Conservation (phyloP, 2,329 filamentous ascomycete genomes). For the Aspergillus niger region DNA sequence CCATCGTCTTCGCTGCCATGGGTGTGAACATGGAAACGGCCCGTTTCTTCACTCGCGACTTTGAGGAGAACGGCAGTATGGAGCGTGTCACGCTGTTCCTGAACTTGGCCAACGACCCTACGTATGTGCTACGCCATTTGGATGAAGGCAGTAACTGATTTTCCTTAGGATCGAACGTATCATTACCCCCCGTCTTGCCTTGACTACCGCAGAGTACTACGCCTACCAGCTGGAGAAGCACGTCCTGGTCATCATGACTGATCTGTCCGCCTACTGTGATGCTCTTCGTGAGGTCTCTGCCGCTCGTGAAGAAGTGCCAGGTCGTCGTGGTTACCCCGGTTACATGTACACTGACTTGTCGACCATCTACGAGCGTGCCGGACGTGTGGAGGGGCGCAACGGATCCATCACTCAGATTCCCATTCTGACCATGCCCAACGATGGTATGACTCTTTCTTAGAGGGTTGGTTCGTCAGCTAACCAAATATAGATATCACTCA, state of each 20-base stretch:
- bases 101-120: constrained; percentile 98
- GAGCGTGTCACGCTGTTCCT: constrained; percentile 97
- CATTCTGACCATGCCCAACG: constrained; percentile 99
- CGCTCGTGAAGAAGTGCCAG: constrained; percentile 96
- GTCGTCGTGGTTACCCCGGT: constrained; percentile 98
- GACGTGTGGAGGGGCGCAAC: constrained; percentile 94
- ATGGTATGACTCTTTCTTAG: constrained; percentile 57
- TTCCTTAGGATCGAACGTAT: constrained; percentile 88
- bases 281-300: constrained; percentile 98
- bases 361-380: constrained; percentile 98
- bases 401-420: constrained; percentile 99
- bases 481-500: constrained; percentile 80
- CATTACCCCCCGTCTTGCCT: constrained; percentile 95
- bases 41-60: constrained; percentile 97
- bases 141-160: constrained; percentile 7
- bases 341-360: constrained; percentile 99
- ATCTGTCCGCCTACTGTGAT: constrained; percentile 97
- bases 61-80: constrained; percentile 98
- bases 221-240: constrained; percentile 99
- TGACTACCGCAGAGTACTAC: constrained; percentile 99
- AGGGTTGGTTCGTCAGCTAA: background rate
- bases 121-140: constrained; percentile 60
- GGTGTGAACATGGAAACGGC: constrained; percentile 99
- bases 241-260: constrained; percentile 96
- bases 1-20: constrained; percentile 99